Conservation (phyloP, 495 filamentous ascomycete genomes). For the Xylaria longipes region DNA sequence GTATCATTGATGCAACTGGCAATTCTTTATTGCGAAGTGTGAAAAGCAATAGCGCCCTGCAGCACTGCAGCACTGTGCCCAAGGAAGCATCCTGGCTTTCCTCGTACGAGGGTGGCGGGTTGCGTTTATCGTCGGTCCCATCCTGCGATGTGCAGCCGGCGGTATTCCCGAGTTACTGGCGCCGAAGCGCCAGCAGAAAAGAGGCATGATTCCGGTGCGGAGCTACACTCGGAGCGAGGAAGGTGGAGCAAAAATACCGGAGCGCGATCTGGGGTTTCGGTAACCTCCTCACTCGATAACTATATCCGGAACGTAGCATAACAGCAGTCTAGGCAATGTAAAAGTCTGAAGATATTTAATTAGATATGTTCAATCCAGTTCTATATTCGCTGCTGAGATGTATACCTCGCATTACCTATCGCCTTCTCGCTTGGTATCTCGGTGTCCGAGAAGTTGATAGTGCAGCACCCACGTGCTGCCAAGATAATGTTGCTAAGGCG, state of each 20-base stretch:
- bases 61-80: background rate
- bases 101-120: conserved; percentile 12
- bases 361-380: background rate
- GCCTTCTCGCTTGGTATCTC: background rate
- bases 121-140: background rate
- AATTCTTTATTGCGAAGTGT: too few species aligned
- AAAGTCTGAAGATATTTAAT: background rate
- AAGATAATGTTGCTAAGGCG: conserved; percentile 4
- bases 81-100: conserved; percentile 17
- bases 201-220: background rate
- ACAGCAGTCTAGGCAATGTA: background rate
- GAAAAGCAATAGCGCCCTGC: conserved; percentile 8
- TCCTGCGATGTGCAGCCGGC: background rate
- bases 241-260: background rate
- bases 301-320: background rate
- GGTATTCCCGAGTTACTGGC: background rate
- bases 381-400: background rate
- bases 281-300: background rate
- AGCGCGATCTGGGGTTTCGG: background rate
- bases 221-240: background rate
- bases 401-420: background rate
- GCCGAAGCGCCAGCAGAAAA: conserved; percentile 14
- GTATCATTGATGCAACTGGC: too few species aligned
- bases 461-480: background rate
- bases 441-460: background rate